phyloP scores from a whole-genome alignment of 2,329 filamentous ascomycete species.

The Aspergillus udagawae region DNA sequence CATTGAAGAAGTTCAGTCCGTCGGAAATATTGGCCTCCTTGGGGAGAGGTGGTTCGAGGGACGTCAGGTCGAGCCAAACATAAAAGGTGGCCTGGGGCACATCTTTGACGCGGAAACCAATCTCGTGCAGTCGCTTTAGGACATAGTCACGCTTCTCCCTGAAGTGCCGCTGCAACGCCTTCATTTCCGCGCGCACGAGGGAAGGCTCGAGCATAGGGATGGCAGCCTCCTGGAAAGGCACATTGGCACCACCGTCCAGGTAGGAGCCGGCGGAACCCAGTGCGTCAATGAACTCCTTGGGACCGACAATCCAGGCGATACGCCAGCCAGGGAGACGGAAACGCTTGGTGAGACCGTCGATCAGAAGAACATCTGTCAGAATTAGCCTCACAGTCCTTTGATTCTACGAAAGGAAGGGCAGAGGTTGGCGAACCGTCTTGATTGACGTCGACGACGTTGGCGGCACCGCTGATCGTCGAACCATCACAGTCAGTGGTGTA shows the following conservation, averaged over 20 bases:
- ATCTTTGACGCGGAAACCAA: conserved; percentile 82
- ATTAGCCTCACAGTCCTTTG: conserved; percentile 4
- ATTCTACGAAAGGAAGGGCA: not conserved
- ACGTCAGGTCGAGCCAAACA: conserved; percentile 66
- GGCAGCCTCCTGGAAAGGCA: conserved; percentile 92
- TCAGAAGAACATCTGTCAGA: conserved; percentile 72
- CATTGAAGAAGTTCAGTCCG: conserved; percentile 94
- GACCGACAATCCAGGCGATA: conserved; percentile 92
- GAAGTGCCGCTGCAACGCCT: conserved; percentile 84
- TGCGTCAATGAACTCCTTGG: conserved; percentile 93
- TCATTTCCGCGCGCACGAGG: conserved; percentile 80
- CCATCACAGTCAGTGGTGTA: conserved; percentile 92
- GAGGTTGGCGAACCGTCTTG: conserved; percentile 53
- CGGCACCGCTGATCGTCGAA: conserved; percentile 79
- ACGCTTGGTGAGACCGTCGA: conserved; percentile 93
- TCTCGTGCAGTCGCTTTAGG: conserved; percentile 70
- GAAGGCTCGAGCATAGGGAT: conserved; percentile 86
- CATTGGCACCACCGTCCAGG: conserved; percentile 89
- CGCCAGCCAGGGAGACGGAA: conserved; percentile 96
- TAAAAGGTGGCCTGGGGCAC: conserved; percentile 93
- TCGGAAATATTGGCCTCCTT: conserved; percentile 69
- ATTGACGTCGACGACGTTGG: conserved; percentile 86
- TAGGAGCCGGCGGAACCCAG: conserved; percentile 91
- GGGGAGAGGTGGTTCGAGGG: conserved; percentile 52
- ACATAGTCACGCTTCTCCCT: conserved; percentile 90